These are phyloP conservation scores for Tulasnella sp. DNA, from an alignment of 768 basidiomycete species.

Conservation along the genomic window DNA sequence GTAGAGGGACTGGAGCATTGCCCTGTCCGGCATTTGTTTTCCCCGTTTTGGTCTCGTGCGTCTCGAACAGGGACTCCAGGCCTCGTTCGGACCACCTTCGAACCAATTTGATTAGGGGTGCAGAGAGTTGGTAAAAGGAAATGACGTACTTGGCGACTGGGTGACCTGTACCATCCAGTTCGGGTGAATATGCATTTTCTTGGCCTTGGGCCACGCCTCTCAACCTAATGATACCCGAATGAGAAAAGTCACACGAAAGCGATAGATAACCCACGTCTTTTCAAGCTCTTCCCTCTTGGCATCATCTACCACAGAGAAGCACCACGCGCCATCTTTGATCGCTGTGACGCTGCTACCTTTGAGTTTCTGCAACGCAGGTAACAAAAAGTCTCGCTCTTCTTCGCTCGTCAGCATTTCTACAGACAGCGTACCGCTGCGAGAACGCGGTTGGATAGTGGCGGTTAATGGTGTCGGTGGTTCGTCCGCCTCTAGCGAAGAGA, in stretches of 20 bases:
- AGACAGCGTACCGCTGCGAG: not conserved
- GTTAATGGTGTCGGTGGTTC: no score
- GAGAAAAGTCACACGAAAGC: not conserved
- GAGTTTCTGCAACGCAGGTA: not conserved
- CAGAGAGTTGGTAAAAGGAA: no score
- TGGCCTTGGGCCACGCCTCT: not conserved
- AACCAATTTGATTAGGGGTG: no score
- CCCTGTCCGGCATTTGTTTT: no score
- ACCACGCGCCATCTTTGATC: not conserved
- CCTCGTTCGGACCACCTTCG: constrained; percentile 1
- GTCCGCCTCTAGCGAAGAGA: not conserved
- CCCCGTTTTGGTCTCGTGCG: not conserved
- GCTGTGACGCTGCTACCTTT: not conserved
- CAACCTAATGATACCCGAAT: not conserved
- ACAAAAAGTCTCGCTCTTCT: not conserved
- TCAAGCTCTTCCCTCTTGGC: not conserved
- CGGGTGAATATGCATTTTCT: not conserved
- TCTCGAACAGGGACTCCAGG: not conserved
- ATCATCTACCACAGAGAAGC: not conserved
- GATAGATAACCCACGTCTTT: not conserved
- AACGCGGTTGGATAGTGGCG: not conserved
- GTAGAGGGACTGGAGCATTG: no score
- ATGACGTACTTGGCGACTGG: not conserved
- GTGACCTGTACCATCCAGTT: not conserved
- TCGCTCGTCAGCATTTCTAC: not conserved